These are phyloP conservation scores for Gossypioides kirkii DNA, from an alignment of 345 rosid genomes.

Conservation along the genomic window DNA sequence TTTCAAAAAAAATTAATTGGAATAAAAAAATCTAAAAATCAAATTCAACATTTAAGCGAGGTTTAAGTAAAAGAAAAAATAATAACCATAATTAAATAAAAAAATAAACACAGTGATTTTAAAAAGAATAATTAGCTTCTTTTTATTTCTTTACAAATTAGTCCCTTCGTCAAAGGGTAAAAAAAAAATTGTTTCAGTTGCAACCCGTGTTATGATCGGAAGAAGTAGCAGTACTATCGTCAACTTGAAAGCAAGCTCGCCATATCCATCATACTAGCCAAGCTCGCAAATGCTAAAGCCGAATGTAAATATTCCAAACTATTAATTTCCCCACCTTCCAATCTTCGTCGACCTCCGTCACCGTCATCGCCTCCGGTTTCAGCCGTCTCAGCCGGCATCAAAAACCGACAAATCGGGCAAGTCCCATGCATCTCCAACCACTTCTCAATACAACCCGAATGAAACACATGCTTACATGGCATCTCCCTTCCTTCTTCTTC, in stretches of 20 bases:
- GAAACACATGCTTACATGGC: conserved; percentile 27
- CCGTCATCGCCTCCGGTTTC: background rate
- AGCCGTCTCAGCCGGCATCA: background rate
- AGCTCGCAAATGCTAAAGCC: background rate
- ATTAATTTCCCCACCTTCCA: background rate
- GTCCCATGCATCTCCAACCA: conserved; percentile 20
- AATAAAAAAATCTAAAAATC: no score
- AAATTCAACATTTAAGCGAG: no score
- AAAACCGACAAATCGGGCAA: conserved; percentile 14
- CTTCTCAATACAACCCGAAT: conserved; percentile 18
- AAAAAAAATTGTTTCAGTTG: background rate
- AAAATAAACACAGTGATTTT: no score
- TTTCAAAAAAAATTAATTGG: no score
- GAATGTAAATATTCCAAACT: background rate
- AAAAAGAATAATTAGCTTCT: no score
- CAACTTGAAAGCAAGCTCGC: background rate
- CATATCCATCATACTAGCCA: background rate
- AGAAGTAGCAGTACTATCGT: background rate
- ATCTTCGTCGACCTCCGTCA: background rate
- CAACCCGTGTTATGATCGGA: background rate
- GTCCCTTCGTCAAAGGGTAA: background rate
- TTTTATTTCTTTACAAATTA: no score
- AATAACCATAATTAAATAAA: no score
- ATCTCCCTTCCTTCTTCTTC: conserved; percentile 14
- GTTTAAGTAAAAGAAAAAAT: no score